Evolutionary conservation across 345 rosid genomes (phyloP).

Genomic region (Barbarea vulgaris): DNA sequence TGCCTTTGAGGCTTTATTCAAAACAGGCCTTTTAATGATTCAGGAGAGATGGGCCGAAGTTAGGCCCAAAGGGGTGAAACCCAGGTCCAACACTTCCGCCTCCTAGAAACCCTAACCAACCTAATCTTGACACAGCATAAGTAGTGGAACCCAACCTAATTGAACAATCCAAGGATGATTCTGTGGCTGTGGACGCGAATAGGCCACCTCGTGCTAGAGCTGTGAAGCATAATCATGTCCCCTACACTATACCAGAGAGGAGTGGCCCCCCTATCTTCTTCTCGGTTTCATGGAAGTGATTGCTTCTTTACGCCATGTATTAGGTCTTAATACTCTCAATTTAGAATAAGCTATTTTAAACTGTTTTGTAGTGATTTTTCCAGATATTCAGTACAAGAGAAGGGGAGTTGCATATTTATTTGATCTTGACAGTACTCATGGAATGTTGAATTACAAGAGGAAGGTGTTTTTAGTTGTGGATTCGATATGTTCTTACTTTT

Average conservation of each 20-base stretch:
- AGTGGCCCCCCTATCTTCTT: conserved; percentile 57
- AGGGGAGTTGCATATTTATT: conserved; percentile 78
- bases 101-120: conserved; percentile 36
- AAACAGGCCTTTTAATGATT: too few species aligned
- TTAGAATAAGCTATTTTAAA: background rate
- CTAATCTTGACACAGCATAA: conserved; percentile 16
- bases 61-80: too few species aligned
- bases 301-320: background rate
- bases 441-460: conserved; percentile 69
- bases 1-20: too few species aligned
- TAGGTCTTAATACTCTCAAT: background rate
- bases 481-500: too few species aligned
- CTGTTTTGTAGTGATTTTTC: conserved; percentile 18
- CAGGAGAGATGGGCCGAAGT: too few species aligned
- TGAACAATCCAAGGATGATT: background rate
- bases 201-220: conserved; percentile 16
- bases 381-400: conserved; percentile 87
- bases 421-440: conserved; percentile 86
- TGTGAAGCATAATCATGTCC: conserved; percentile 48
- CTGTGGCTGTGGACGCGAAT: conserved; percentile 14
- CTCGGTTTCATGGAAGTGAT: conserved; percentile 91
- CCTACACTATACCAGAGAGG: conserved; percentile 88
- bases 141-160: background rate
- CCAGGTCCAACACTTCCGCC: too few species aligned
- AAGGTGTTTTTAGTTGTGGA: conserved; percentile 48